Base-by-base conservation (phyloP, 306 rosid species). In the Quercus bicolor region DNA sequence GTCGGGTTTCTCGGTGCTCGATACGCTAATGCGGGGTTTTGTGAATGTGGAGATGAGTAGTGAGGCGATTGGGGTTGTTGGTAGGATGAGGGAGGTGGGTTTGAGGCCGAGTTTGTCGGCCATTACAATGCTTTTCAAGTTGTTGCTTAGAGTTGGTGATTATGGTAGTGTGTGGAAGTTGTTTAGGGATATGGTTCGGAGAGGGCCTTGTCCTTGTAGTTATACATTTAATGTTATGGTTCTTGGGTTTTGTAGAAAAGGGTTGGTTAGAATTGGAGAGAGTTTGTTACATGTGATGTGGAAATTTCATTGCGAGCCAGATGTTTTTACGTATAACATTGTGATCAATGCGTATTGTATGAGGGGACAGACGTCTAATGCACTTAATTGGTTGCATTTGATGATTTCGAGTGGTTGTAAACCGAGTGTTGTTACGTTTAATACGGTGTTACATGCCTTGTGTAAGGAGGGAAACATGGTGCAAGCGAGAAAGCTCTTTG, bases 121-220 rank as follows among this genome's bases (percentile, higher is more conserved):
- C 3, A 40, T 76, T 19, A 76, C 86, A 3, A 68, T 76, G 78
- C 85, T 90, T 74, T 26, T 89, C 21, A 85, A 70, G 77, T 45
- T 89, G 81, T 85, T 92, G 68, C 87, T 92, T 82, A 86, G 84
- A 77, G 62, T 84, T 80, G 96, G 94, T 75, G 94, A 90, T 77
- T 89, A 86, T 85, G 86, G 89, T 84, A 88, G 88, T 76, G 88
- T 92, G 68, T 90, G 96, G 96, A 90, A 85, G 87, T 74, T 90
- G 70, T 85, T 89, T 23, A 81, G 83, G 72, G 91, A 86, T 76
- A 80, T 89, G 86, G 59, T 88, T 31, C 23, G 56, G 4, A 75
- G 29, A 48, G 96, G 94, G 73, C 97, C 97, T 45, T 37, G 20
- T 7, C 97, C 91, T 9, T 54, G 72, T 59, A 84, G 54, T 75